Conservation (phyloP, 1,284 basidiomycete genomes). For the Anthracocystis panici-leucophaei region DNA sequence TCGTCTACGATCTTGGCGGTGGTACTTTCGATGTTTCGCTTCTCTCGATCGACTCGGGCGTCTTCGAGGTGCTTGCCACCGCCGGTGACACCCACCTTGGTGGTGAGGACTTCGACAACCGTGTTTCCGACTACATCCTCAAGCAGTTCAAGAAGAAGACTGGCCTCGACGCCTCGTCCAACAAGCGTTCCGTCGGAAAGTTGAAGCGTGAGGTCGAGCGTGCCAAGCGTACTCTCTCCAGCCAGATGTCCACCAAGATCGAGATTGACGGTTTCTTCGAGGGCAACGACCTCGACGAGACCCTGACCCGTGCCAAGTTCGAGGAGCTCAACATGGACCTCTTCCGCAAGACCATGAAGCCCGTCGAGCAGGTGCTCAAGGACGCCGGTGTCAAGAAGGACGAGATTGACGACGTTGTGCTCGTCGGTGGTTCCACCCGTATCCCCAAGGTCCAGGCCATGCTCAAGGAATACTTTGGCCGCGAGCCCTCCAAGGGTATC, state of each 20-base stretch:
- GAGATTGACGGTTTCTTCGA: slow-evolving; percentile 88
- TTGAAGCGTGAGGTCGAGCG: slow-evolving; percentile 98
- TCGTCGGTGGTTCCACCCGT: slow-evolving; percentile 98
- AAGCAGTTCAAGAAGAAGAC: slow-evolving; percentile 70
- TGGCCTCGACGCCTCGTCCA: slow-evolving; percentile 79
- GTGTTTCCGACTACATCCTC: slow-evolving; percentile 69
- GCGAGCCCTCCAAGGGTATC: slow-evolving; percentile 91
- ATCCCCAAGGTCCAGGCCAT: slow-evolving; percentile 95
- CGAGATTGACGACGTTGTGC: slow-evolving; percentile 92
- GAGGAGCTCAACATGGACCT: slow-evolving; percentile 99
- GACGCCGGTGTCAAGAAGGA: slow-evolving; percentile 98
- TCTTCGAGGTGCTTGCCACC: slow-evolving; percentile 96
- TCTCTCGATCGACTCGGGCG: slow-evolving; percentile 93
- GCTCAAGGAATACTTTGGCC: slow-evolving; percentile 93
- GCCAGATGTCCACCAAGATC: slow-evolving; percentile 79
- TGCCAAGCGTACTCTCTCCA: slow-evolving; percentile 95
- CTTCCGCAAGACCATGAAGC: slow-evolving; percentile 99
- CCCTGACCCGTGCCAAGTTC: slow-evolving; percentile 91
- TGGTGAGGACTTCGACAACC: slow-evolving; percentile 99
- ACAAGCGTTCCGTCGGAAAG: slow-evolving; percentile 93
- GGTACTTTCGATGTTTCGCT: slow-evolving; percentile 99
- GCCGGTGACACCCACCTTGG: slow-evolving; percentile 99
- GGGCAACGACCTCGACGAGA: slow-evolving; percentile 97
- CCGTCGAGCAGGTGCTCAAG: slow-evolving; percentile 98
- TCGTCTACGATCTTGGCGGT: slow-evolving; percentile 98